Evolutionary conservation across 495 filamentous ascomycete species (phyloP), one percentile per base, ranked within the genome.

Genomic region (Penicillium diatomitis): DNA sequence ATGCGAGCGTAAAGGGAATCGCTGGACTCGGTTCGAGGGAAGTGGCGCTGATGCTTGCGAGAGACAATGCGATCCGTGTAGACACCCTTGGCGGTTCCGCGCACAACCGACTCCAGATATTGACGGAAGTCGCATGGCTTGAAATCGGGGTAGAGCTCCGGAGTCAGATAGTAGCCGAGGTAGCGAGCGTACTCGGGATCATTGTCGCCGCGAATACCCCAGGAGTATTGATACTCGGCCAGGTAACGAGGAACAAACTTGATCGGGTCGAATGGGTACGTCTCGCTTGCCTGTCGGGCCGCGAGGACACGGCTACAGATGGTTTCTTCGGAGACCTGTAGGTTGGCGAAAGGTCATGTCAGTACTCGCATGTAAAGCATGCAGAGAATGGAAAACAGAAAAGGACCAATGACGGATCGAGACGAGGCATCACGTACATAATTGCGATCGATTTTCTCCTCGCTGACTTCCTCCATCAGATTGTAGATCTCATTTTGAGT

Each of bases 71-170:
- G 71, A 54, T 72, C 71, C 31, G 62, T 64, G 57, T 74, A 74
- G 11, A 74, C 58, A 40, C 70, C 70, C 63, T 67, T 70, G 37
- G 68, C 71, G 8, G 64, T 64, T 20, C 71, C 71, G 12, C 57
- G 44, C 28, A 71, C 59, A 6, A 74, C 65, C 1, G 61, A 54
- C 55, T 66, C 61, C 6, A 73, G 66, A 49, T 72, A 74, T 41
- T 69, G 65, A 48, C 61, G 58, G 58, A 76, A 69, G 20, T 67
- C 61, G 32, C 58, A 71, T 5, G 67, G 63, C 10, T 57, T 42
- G 45, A 77, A 70, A 12, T 76, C 77, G 11, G 78, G 79, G 56
- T 81, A 82, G 41, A 82, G 55, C 41, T 81, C 77, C 51, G 73
- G 72, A 20, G 71, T 68, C 46, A 72, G 66, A 38, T 81, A 43